Evolutionary conservation across 169 alveolate species (phyloP).

Genomic region (Cryptosporidium felis): DNA sequence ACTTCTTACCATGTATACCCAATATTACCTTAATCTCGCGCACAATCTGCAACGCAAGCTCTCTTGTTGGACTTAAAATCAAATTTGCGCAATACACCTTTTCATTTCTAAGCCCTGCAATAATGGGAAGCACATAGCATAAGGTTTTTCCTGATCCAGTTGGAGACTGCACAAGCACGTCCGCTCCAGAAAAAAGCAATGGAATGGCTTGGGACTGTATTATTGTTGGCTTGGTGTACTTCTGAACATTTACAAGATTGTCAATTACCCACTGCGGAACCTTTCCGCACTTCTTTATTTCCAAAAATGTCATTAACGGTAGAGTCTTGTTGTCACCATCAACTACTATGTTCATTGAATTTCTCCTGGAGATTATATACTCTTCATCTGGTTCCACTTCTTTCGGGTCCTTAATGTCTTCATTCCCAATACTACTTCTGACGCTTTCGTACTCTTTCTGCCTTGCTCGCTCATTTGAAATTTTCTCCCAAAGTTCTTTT

Average conservation of each 20-base stretch:
- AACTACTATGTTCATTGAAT: conserved; percentile 21
- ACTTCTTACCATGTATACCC: conserved; percentile 51
- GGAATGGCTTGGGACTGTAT: conserved; percentile 85
- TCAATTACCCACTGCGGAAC: conserved; percentile 41
- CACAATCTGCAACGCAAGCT: conserved; percentile 84
- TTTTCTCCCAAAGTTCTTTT: conserved; percentile 60
- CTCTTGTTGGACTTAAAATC: conserved; percentile 89
- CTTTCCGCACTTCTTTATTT: not conserved
- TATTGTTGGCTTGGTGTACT: conserved; percentile 80
- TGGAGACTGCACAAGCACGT: conserved; percentile 84
- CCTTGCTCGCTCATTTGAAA: conserved; percentile 10
- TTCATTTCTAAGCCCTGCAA: conserved; percentile 57
- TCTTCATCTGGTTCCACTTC: not conserved
- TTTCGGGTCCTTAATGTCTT: not conserved
- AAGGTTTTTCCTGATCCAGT: conserved; percentile 93
- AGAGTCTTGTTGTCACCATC: conserved; percentile 56
- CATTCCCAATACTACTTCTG: not conserved
- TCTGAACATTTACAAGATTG: not conserved
- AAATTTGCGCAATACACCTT: conserved; percentile 62
- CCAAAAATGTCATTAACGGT: conserved; percentile 25
- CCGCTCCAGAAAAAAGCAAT: conserved; percentile 77
- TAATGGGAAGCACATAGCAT: conserved; percentile 89
- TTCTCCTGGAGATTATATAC: not conserved
- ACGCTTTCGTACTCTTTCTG: not conserved
- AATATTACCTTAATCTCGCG: conserved; percentile 75